These are phyloP conservation scores for Aulographum hederae DNA, from an alignment of 2,329 filamentous ascomycete species.

Conservation along the genomic window DNA sequence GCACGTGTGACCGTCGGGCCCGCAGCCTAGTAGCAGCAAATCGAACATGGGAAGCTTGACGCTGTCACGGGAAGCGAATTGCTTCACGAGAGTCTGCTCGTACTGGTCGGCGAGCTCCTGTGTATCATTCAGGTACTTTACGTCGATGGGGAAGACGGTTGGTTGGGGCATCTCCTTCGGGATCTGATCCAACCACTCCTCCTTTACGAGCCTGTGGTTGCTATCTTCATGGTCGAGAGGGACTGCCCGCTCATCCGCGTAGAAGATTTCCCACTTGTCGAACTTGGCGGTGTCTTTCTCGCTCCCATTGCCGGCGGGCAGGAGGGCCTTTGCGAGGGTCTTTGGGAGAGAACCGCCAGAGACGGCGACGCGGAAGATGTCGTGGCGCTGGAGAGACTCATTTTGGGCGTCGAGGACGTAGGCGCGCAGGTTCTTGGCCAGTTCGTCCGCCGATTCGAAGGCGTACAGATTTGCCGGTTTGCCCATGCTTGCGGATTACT, in stretches of 20 bases:
- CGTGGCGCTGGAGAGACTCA: slow-evolving; percentile 61
- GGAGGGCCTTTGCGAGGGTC: slow-evolving; percentile 68
- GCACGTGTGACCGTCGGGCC: slow-evolving; percentile 94
- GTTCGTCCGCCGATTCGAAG: slow-evolving; percentile 49
- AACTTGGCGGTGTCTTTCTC: slow-evolving; percentile 52
- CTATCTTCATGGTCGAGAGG: slow-evolving; percentile 83
- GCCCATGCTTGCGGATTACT: neutral
- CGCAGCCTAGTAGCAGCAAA: slow-evolving; percentile 79
- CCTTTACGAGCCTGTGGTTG: slow-evolving; percentile 79
- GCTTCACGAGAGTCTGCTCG: slow-evolving; percentile 68
- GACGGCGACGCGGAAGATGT: slow-evolving; percentile 75
- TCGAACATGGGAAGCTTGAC: slow-evolving; percentile 94
- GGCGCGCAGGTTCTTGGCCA: slow-evolving; percentile 60
- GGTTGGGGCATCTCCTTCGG: slow-evolving; percentile 46
- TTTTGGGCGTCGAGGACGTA: slow-evolving; percentile 74
- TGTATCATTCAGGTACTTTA: slow-evolving; percentile 48
- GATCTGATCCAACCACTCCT: slow-evolving; percentile 77
- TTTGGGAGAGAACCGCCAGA: slow-evolving; percentile 88
- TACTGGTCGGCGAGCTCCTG: slow-evolving; percentile 91
- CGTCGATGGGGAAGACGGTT: slow-evolving; percentile 63
- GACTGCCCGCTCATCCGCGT: slow-evolving; percentile 91
- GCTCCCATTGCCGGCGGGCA: slow-evolving; percentile 32
- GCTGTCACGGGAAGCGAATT: slow-evolving; percentile 81
- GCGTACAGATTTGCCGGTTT: slow-evolving; percentile 53
- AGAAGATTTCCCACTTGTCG: slow-evolving; percentile 92